Base-by-base conservation (phyloP, 2,329 filamentous ascomycete species). In the Penicillium capsulatum region DNA sequence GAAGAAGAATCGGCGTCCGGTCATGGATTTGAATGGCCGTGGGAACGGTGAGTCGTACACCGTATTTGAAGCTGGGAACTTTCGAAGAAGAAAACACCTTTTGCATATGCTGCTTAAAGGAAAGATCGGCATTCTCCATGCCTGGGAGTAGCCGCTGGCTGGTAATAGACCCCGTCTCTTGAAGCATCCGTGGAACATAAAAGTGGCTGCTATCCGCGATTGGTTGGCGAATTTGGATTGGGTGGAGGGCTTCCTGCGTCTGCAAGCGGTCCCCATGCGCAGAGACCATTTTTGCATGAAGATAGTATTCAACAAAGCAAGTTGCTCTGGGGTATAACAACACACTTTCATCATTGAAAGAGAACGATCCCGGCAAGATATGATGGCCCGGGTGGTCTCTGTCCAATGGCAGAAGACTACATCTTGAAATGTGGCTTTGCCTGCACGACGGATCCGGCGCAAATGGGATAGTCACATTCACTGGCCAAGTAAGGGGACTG, bases 301-400 rank as follows among this genome's bases (percentile, higher is more conserved):
- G 41, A 8, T 51, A 57, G 29, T 69, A 70, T 31, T 70, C 63
- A n/a, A 65, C 60, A n/a, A 41, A 46, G 3, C 11, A 29, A 6
- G 11, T 36, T 17, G 28, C 30, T n/a, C n/a, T n/a, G n/a, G n/a
- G n/a, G n/a, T n/a, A n/a, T n/a, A n/a, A n/a, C n/a, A n/a, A n/a
- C 20, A 14, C 31, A 20, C 37, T 33, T 2, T 16, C 22, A 15
- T 16, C 16, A 17, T 4, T 24, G 7, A 36, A 38, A 22, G 14
- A 36, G 15, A 54, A 54, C 0, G 47, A 42, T 2, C 47, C 51
- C 2, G 53, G 47, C n/a, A 55, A 22, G 3, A 24, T 13, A n/a
- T 40, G 14, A n/a, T 26, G 17, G 15, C 13, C 7, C 9, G 42
- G 14, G 8, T 26, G 26, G 15, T 34, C 17, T 7, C 26, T 38